These are phyloP conservation scores for Glycine latifolia DNA, from an alignment of 306 rosid species.

Conservation along the genomic window DNA sequence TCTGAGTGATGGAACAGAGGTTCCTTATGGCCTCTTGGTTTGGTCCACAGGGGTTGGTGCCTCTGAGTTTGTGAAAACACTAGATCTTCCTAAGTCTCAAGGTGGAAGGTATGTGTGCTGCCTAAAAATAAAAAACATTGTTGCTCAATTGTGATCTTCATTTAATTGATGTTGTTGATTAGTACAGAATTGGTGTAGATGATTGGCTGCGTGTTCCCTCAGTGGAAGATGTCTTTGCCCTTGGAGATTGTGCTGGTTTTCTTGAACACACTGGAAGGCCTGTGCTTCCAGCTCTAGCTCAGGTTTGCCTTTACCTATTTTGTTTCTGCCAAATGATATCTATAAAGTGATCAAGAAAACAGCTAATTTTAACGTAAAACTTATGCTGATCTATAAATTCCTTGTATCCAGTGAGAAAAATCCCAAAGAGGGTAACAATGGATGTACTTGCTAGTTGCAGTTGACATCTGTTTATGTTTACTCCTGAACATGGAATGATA, in stretches of 20 bases:
- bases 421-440: too few species aligned
- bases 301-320: constrained; percentile 57
- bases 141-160: constrained; percentile 16
- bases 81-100: constrained; percentile 77
- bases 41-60: constrained; percentile 99
- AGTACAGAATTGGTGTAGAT: constrained; percentile 85
- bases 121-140: neutral
- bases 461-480: too few species aligned
- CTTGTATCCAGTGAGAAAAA: too few species aligned
- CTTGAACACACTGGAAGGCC: constrained; percentile 85
- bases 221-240: constrained; percentile 91
- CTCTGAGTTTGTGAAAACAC: constrained; percentile 75
- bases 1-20: constrained; percentile 81
- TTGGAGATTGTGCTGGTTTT: constrained; percentile 99
- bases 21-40: constrained; percentile 92
- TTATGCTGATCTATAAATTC: too few species aligned
- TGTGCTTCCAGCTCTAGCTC: constrained; percentile 97
- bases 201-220: constrained; percentile 89
- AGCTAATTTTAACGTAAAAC: too few species aligned
- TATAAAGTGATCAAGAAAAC: neutral
- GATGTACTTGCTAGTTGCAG: too few species aligned
- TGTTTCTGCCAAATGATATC: neutral
- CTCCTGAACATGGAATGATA: too few species aligned
- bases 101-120: constrained; percentile 77
- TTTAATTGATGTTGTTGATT: constrained; percentile 16